Conservation (phyloP, 2,329 filamentous ascomycete genomes). For the Dothistroma pini region DNA sequence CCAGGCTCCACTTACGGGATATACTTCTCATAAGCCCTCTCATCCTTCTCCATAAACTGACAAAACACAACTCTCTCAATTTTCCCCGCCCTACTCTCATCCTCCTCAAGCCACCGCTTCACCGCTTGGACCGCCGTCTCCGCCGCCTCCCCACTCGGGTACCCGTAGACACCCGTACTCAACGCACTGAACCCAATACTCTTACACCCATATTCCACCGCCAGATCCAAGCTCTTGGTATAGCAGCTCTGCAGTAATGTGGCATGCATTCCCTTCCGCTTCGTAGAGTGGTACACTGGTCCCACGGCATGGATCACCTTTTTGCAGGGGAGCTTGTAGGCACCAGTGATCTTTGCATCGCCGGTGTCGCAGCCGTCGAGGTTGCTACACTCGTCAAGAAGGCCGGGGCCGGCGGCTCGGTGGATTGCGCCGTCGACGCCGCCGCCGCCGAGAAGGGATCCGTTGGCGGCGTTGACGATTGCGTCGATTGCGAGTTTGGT, state of each 20-base stretch:
- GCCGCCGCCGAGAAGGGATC: constrained; percentile 74
- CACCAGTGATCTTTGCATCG: constrained; percentile 75
- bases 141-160: constrained; percentile 71
- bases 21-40: constrained; percentile 63
- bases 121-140: constrained; percentile 63
- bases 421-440: constrained; percentile 80
- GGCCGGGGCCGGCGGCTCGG: constrained; percentile 65
- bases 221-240: constrained; percentile 65
- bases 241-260: constrained; percentile 63
- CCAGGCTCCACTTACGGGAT: constrained; percentile 64
- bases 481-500: constrained; percentile 73
- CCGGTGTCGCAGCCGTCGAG: constrained; percentile 74
- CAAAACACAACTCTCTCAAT: constrained; percentile 80
- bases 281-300: constrained; percentile 61
- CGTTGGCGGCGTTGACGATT: constrained; percentile 92
- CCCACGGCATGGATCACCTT: constrained; percentile 90
- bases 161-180: constrained; percentile 88
- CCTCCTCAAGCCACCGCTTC: constrained; percentile 51
- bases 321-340: constrained; percentile 69
- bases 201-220: constrained; percentile 60
- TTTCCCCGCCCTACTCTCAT: constrained; percentile 40
- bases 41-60: constrained; percentile 75
- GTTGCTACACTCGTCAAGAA: constrained; percentile 67
- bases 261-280: constrained; percentile 38
- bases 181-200: constrained; percentile 79